Evolutionary conservation across 1,284 basidiomycete genomes (phyloP).

Genomic region (Sporisorium sorghi): DNA sequence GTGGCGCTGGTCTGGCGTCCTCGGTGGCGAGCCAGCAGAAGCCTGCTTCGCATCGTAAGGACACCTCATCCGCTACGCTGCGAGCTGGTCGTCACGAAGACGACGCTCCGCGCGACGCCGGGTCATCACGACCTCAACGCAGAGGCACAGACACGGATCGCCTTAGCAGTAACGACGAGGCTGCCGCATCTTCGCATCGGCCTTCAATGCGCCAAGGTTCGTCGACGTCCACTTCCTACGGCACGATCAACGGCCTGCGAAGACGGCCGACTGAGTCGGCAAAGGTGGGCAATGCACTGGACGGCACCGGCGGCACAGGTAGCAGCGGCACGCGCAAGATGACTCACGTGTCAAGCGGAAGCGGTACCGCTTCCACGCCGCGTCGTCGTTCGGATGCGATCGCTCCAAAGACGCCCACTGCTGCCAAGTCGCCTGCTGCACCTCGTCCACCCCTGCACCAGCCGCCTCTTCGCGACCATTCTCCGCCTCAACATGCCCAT

Average conservation of each 20-base stretch:
- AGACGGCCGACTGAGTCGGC: slow-evolving; percentile 39
- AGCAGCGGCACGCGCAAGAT: slow-evolving; percentile 20
- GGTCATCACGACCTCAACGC: slow-evolving; percentile 14
- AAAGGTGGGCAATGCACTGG: slow-evolving; percentile 61
- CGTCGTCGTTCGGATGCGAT: slow-evolving; percentile 14
- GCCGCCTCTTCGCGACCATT: slow-evolving; percentile 15
- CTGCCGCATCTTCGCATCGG: slow-evolving; percentile 15
- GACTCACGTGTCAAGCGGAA: slow-evolving; percentile 14
- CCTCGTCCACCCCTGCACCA: slow-evolving; percentile 21
- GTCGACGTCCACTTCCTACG: slow-evolving; percentile 23
- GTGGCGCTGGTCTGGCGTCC: not conserved
- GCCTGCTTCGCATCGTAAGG: slow-evolving; percentile 10
- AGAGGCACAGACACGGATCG: slow-evolving; percentile 25
- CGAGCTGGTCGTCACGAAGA: slow-evolving; percentile 22
- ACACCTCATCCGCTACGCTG: slow-evolving; percentile 12
- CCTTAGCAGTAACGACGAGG: slow-evolving; percentile 8
- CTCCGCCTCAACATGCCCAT: slow-evolving; percentile 11
- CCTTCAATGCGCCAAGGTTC: slow-evolving; percentile 24
- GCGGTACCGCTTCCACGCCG: not conserved
- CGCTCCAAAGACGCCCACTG: slow-evolving; percentile 3
- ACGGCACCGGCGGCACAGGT: slow-evolving; percentile 47
- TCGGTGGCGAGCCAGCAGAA: not conserved
- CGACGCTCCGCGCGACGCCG: slow-evolving; percentile 10
- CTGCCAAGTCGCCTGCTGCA: slow-evolving; percentile 1
- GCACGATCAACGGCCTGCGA: slow-evolving; percentile 9